Evolutionary conservation across 306 rosid species (phyloP).

Genomic region (Citrullus amarus): DNA sequence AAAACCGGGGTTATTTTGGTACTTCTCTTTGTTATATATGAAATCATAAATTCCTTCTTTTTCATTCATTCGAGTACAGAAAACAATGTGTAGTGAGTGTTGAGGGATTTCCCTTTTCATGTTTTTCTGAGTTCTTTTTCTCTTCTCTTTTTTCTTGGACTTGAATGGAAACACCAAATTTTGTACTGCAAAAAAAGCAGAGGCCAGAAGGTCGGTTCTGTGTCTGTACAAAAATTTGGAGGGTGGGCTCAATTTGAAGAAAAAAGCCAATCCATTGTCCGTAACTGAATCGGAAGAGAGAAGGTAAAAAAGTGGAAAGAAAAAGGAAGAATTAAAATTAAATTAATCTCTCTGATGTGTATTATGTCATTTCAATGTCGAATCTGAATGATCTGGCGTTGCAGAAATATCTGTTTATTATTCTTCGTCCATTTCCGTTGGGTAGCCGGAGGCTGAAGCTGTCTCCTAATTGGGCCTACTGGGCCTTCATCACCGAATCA

Average conservation of each 20-base stretch:
- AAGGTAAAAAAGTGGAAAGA: neutral
- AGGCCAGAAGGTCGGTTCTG: neutral
- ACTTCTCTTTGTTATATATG: neutral
- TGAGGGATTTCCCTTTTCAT: neutral
- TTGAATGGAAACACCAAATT: neutral
- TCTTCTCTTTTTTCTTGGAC: neutral
- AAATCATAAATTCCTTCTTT: neutral
- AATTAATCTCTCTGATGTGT: neutral
- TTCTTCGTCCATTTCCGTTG: neutral
- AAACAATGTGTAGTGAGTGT: neutral
- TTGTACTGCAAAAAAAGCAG: neutral
- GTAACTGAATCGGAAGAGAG: neutral
- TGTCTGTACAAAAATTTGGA: neutral
- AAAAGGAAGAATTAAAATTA: too few relatives aligned
- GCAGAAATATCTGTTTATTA: neutral
- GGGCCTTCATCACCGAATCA: neutral
- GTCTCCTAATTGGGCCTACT: slow-evolving; percentile 1
- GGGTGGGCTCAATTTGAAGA: neutral
- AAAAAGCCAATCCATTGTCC: neutral
- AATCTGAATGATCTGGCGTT: neutral
- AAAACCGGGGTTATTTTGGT: slow-evolving; percentile 88
- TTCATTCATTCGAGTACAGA: neutral
- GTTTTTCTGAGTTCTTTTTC: neutral
- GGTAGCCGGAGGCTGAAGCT: neutral
- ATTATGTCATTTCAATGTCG: neutral